phyloP scores from a whole-genome alignment of 2,329 filamentous ascomycete species.

The Clonostachys rhizophaga region DNA sequence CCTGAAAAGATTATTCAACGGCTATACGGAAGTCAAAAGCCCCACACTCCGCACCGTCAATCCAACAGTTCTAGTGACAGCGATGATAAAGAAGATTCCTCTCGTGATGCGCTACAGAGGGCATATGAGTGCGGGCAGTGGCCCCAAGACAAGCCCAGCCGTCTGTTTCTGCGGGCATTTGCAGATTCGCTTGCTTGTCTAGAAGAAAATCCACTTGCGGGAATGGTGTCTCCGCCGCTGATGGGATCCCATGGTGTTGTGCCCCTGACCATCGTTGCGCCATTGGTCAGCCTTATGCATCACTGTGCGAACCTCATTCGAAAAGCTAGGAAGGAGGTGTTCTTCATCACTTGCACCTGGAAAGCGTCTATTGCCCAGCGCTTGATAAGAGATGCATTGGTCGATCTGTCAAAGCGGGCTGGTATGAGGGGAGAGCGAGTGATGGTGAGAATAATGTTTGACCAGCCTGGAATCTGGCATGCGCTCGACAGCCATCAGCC shows the following conservation, averaged over 20 bases:
- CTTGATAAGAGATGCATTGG: conserved; percentile 63
- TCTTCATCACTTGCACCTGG: conserved; percentile 75
- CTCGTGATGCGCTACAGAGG: conserved; percentile 35
- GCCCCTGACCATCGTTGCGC: conserved; percentile 61
- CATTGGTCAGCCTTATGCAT: conserved; percentile 57
- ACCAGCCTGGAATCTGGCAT: conserved; percentile 63
- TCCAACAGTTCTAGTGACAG: conserved; percentile 2
- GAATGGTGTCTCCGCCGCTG: conserved; percentile 45
- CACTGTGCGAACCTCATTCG: conserved; percentile 76
- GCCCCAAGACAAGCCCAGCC: conserved; percentile 57
- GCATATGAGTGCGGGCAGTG: conserved; percentile 63
- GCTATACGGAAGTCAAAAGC: conserved; percentile 36
- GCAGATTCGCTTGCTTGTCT: conserved; percentile 58
- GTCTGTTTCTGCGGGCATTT: conserved; percentile 65
- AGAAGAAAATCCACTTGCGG: conserved; percentile 42
- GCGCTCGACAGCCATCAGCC: conserved; percentile 59
- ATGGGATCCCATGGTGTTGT: conserved; percentile 54
- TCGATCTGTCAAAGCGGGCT: conserved; percentile 63
- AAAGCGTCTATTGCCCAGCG: conserved; percentile 62
- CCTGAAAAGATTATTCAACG: conserved; percentile 50
- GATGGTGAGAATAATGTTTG: conserved; percentile 72
- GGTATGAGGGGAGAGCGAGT: conserved; percentile 51
- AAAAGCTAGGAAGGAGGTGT: conserved; percentile 66
- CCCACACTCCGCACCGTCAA: conserved; percentile 2
- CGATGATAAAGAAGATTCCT: conserved; percentile 8